A percentile compares a stretch with the other conserved stretches of the same genome.
These are phyloP conservation scores for Fusarium nanum DNA, from an alignment of 2,329 filamentous ascomycete species.

Conservation along the genomic window DNA sequence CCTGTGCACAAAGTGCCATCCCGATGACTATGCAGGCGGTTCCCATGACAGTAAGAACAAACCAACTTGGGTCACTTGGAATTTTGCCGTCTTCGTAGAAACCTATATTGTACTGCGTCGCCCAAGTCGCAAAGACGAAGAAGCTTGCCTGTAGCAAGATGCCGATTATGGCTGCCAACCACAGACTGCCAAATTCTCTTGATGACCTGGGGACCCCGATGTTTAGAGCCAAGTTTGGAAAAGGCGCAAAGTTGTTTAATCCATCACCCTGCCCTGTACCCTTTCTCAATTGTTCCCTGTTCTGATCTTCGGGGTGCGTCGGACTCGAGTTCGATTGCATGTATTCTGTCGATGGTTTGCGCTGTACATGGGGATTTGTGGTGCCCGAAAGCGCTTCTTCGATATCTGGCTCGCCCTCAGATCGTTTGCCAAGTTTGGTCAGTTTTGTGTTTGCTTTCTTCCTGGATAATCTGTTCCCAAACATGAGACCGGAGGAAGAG, in stretches of 20 bases:
- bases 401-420: not conserved
- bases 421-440: not conserved
- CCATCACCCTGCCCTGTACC: not conserved
- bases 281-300: too few relatives aligned
- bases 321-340: not conserved
- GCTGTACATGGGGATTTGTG: fast-evolving
- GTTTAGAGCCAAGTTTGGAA: not conserved
- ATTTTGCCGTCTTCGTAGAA: not conserved
- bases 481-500: not conserved
- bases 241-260: not conserved
- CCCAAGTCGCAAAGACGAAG: not conserved
- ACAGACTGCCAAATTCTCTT: not conserved
- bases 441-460: too few relatives aligned
- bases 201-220: not conserved
- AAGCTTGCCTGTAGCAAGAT: not conserved
- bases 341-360: not conserved
- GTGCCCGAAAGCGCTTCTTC: not conserved
- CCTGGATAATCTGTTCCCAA: fast-evolving
- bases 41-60: not conserved
- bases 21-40: not conserved
- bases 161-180: not conserved
- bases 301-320: not conserved
- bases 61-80: not conserved
- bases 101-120: not conserved
- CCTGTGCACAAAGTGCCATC: not conserved